Evolutionary conservation across 2,329 filamentous ascomycete species (phyloP), one percentile per base, ranked within the genome.

Genomic region (Neonectria sp.): DNA sequence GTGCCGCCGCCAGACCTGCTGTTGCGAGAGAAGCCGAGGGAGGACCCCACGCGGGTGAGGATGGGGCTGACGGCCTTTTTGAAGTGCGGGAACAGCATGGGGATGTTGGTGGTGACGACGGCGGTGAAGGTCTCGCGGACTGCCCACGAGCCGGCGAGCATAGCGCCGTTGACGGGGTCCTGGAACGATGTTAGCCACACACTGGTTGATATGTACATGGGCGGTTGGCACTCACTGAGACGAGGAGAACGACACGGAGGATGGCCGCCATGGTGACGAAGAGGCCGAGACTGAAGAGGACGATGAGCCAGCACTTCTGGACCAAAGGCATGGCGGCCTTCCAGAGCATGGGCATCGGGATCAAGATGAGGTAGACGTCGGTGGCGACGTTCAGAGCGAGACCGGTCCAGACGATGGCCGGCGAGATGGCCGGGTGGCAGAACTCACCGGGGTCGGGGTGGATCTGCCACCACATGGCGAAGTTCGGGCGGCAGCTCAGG

Each of bases 401-500:
- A 2, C 82, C 86, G n/a, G 86, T 82, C 75, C 85, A 88, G 43
- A 88, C 79, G 55, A 88, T 81, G 55, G 84, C 82, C 17, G 81
- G 81, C 0, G 86, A 86, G 12, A 88, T 82, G 9, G 85, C 86
- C 8, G 84, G 82, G 49, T 86, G 84, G 65, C 86, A 87, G 52
- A 84, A 68, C 53, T 60, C 83, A 12, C 88, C 87, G 0, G 88
- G 88, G 33, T 90, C 77, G 0, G 89, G 89, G 59, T 84, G 79
- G 55, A 91, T 89, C 75, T 90, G 87, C 88, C 88, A 91, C 72
- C 88, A 86, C 45, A 82, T 83, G 29, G 79, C 69, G 60, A 90
- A 83, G 0, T 33, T 61, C n/a, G 88, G 88, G 27, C 81, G 81
- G 69, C 89, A 91, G 8, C 83, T 83, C 3, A 86, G 78, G 15